Evolutionary conservation across 306 rosid genomes (phyloP).

Genomic region (Citrullus amarus): DNA sequence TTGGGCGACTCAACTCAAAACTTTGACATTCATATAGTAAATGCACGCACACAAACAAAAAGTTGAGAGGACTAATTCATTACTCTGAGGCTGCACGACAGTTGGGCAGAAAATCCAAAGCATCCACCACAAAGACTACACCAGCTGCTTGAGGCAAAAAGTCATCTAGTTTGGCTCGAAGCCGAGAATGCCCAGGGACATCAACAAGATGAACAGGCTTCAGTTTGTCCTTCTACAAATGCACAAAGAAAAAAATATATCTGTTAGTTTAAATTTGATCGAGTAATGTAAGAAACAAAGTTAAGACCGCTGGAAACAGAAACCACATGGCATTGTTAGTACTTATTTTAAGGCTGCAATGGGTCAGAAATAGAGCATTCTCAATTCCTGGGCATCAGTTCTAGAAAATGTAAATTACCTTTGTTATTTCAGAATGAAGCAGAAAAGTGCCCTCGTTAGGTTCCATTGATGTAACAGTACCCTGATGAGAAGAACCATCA

Average conservation of each 20-base stretch:
- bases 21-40: background rate
- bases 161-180: slow-evolving; percentile 77
- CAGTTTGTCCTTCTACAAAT: slow-evolving; percentile 53
- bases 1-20: background rate
- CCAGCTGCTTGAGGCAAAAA: slow-evolving; percentile 82
- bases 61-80: slow-evolving; percentile 7
- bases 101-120: slow-evolving; percentile 75
- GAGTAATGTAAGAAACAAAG: background rate
- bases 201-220: slow-evolving; percentile 77
- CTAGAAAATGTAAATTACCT: slow-evolving; percentile 28
- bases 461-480: slow-evolving; percentile 94
- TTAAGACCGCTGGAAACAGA: background rate
- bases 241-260: background rate
- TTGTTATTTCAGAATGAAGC: slow-evolving; percentile 60
- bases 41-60: background rate
- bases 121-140: slow-evolving; percentile 73
- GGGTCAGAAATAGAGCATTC: background rate
- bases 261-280: background rate
- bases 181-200: slow-evolving; percentile 96
- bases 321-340: background rate
- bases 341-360: background rate
- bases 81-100: slow-evolving; percentile 89
- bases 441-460: slow-evolving; percentile 79
- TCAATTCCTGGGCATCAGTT: background rate
- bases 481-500: slow-evolving; percentile 85